These are phyloP conservation scores for Cyphellophora attinorum DNA, from an alignment of 2,329 filamentous ascomycete species.

Conservation along the genomic window DNA sequence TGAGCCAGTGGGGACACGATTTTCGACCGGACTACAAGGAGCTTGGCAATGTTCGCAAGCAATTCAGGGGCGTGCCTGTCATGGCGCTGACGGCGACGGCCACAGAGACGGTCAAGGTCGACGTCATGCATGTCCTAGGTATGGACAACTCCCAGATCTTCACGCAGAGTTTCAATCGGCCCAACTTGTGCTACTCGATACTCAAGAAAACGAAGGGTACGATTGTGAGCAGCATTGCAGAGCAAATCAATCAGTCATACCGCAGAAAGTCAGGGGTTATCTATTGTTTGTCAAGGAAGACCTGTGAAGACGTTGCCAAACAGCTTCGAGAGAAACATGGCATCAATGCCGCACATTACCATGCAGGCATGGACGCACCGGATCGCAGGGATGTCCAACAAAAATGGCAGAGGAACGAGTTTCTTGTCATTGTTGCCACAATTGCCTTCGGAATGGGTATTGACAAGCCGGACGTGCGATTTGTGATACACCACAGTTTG, in stretches of 20 bases:
- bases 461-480: constrained; percentile 92
- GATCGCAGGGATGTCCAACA: constrained; percentile 65
- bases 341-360: constrained; percentile 75
- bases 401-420: constrained; percentile 68
- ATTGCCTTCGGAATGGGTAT: constrained; percentile 99
- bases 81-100: constrained; percentile 96
- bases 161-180: constrained; percentile 91
- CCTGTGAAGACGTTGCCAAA: constrained; percentile 69
- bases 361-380: constrained; percentile 62
- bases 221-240: constrained; percentile 42
- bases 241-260: constrained; percentile 61
- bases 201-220: constrained; percentile 56
- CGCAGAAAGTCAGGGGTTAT: constrained; percentile 72
- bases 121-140: constrained; percentile 83
- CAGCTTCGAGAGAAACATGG: constrained; percentile 51
- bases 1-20: constrained; percentile 98
- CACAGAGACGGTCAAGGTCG: constrained; percentile 82
- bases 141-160: constrained; percentile 73
- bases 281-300: constrained; percentile 79
- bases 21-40: constrained; percentile 93
- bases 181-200: constrained; percentile 86
- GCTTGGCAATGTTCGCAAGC: constrained; percentile 62
- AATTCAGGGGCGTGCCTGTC: constrained; percentile 71
- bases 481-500: constrained; percentile 85
- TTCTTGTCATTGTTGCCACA: constrained; percentile 90